phyloP scores from a whole-genome alignment of 1,284 basidiomycete genomes.

The Cryptococcus sp. region DNA sequence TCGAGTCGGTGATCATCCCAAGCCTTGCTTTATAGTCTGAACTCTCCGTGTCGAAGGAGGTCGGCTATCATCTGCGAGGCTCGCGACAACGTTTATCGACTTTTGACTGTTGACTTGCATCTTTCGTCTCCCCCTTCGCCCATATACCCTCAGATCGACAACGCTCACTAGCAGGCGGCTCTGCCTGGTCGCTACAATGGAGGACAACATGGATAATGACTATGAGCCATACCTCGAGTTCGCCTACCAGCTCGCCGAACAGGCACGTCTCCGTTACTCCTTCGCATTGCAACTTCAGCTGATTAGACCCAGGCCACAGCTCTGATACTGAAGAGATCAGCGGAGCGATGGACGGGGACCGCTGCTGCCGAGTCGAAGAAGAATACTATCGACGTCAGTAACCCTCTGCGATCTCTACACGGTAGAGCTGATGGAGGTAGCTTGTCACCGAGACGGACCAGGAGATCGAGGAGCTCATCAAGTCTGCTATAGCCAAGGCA shows the following conservation, averaged over 20 bases:
- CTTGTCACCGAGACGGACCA: conserved; percentile 94
- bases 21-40: too few relatives aligned
- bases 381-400: conserved; percentile 53
- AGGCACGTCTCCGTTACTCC: conserved; percentile 6
- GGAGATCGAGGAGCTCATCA: conserved; percentile 80
- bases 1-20: too few relatives aligned
- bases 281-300: not conserved
- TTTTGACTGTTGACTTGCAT: too few relatives aligned
- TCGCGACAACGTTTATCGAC: too few relatives aligned
- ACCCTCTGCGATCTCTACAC: not conserved
- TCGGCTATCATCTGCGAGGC: too few relatives aligned
- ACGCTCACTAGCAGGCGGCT: too few relatives aligned
- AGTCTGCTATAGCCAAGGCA: conserved; percentile 57
- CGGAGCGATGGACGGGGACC: not conserved
- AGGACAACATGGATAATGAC: too few relatives aligned
- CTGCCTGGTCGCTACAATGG: too few relatives aligned
- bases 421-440: conserved; percentile 15
- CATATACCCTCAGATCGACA: too few relatives aligned
- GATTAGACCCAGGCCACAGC: conserved; percentile 13
- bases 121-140: too few relatives aligned
- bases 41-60: too few relatives aligned
- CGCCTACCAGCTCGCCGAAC: conserved; percentile 10
- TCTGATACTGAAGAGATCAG: conserved; percentile 11
- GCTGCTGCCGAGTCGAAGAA: conserved; percentile 19
- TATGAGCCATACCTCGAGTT: conserved; percentile 20